These are phyloP conservation scores for Tulasnella sp. DNA, from an alignment of 768 basidiomycete genomes.

Conservation along the genomic window DNA sequence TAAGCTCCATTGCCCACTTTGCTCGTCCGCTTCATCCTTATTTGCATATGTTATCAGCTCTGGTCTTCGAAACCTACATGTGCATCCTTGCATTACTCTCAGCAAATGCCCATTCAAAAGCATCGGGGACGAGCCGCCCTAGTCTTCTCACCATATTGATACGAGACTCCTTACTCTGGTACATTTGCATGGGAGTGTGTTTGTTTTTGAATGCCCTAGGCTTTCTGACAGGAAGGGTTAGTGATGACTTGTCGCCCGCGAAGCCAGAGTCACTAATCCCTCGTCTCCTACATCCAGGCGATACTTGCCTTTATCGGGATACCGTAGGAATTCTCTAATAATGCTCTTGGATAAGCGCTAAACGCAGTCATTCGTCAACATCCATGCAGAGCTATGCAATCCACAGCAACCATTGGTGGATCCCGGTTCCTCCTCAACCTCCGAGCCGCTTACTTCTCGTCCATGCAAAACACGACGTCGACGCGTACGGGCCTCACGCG, in stretches of 20 bases:
- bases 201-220: neutral
- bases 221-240: neutral
- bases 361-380: neutral
- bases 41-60: neutral
- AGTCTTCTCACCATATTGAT: neutral
- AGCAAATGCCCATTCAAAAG: neutral
- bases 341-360: neutral
- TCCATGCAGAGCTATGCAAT: neutral
- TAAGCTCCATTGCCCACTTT: neutral
- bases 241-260: neutral
- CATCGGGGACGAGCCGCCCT: neutral
- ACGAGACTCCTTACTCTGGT: constrained; percentile 4
- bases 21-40: neutral
- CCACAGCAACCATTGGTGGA: neutral
- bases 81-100: neutral
- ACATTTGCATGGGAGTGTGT: neutral
- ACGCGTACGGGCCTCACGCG: neutral
- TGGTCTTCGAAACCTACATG: neutral
- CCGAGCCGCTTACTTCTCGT: neutral
- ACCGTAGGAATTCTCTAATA: neutral
- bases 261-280: neutral
- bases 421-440: neutral
- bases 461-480: neutral
- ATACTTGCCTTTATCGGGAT: neutral
- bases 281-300: neutral